Conservation (phyloP, 208 protist genomes). For the Leishmania major region DNA sequence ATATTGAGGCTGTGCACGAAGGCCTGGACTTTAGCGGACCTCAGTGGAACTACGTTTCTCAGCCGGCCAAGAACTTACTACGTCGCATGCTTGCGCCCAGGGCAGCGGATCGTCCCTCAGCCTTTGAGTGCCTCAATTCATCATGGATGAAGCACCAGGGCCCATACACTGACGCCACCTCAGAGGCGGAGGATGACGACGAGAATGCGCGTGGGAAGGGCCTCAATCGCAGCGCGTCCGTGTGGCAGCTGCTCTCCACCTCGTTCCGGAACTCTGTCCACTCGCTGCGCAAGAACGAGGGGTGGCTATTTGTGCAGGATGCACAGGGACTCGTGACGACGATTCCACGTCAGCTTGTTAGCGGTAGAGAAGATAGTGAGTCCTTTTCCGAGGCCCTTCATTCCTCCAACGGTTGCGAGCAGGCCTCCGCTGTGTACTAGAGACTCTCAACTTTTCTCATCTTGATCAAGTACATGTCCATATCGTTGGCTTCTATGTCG, state of each 20-base stretch:
- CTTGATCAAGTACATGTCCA: background rate
- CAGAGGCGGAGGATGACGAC: slow-evolving; percentile 16
- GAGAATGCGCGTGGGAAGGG: slow-evolving; percentile 18
- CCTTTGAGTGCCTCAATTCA: slow-evolving; percentile 50
- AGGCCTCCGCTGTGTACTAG: slow-evolving; percentile 7
- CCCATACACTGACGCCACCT: slow-evolving; percentile 15
- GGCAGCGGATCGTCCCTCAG: slow-evolving; percentile 42
- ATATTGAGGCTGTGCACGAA: slow-evolving; percentile 44
- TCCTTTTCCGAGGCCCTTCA: slow-evolving; percentile 8
- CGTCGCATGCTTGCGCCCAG: slow-evolving; percentile 45
- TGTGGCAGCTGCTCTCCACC: slow-evolving; percentile 27
- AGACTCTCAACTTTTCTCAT: background rate
- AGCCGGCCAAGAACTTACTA: slow-evolving; percentile 42
- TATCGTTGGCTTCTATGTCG: background rate
- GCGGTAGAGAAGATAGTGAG: slow-evolving; percentile 12
- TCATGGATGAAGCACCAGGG: slow-evolving; percentile 36
- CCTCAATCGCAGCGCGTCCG: slow-evolving; percentile 18
- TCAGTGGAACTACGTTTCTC: slow-evolving; percentile 57
- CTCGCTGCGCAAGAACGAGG: slow-evolving; percentile 46
- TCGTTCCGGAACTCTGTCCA: slow-evolving; percentile 39
- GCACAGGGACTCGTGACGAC: slow-evolving; percentile 36
- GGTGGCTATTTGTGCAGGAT: slow-evolving; percentile 45
- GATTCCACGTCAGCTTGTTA: slow-evolving; percentile 32
- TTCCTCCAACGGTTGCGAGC: background rate
- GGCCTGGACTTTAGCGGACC: slow-evolving; percentile 46